Evolutionary conservation across 2,329 filamentous ascomycete genomes (phyloP).

Genomic region (Didymosphaeria variabile): DNA sequence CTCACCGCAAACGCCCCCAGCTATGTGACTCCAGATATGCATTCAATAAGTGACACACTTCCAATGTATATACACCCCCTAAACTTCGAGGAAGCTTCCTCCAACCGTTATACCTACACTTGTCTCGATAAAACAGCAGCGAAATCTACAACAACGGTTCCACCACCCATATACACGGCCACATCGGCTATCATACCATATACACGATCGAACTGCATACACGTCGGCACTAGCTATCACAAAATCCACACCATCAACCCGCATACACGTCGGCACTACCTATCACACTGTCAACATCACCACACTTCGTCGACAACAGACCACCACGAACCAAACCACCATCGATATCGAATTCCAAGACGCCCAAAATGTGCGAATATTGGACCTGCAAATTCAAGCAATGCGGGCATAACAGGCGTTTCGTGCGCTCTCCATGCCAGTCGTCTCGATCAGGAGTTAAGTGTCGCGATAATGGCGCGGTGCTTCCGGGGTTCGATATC

Average conservation of each 20-base stretch:
- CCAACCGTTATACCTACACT: neutral
- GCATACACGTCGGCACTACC: too few relatives aligned
- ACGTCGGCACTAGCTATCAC: neutral
- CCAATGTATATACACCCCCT: neutral
- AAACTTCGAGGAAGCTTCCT: neutral
- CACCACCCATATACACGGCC: neutral
- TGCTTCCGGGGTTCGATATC: neutral
- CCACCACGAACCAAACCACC: neutral
- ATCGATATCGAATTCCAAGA: too few relatives aligned
- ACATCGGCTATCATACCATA: neutral
- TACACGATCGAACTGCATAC: too few relatives aligned
- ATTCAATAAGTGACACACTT: neutral
- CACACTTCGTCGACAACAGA: neutral
- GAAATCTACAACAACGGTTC: neutral
- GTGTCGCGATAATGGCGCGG: neutral
- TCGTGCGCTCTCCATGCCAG: neutral
- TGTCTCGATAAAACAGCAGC: neutral
- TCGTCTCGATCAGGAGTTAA: too few relatives aligned
- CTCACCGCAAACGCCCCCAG: too few relatives aligned
- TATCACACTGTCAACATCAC: neutral
- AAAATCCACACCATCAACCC: neutral
- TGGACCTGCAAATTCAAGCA: neutral
- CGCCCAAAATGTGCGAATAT: neutral
- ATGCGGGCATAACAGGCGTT: neutral
- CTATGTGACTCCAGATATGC: neutral